Percentiles rank a stretch among this genome's conserved stretches.
Evolutionary conservation across 192 early-diverging fungal genomes (phyloP).

Genomic region (Coemansia sp.): DNA sequence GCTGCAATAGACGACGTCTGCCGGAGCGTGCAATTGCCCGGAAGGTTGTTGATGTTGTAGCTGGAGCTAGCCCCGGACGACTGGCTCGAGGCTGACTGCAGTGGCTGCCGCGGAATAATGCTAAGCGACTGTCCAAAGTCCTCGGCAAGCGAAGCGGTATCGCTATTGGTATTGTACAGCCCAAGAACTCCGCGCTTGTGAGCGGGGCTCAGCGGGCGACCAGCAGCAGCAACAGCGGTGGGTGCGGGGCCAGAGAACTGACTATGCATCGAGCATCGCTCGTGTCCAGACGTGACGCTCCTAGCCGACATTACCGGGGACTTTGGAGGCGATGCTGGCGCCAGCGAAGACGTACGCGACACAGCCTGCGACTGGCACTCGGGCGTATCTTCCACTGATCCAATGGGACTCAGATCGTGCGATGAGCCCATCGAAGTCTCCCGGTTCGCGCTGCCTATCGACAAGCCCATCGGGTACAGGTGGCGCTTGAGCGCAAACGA

Average conservation of each 20-base stretch:
- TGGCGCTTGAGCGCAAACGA: conserved; percentile 38
- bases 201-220: conserved; percentile 33
- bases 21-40: conserved; percentile 19
- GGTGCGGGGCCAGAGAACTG: conserved; percentile 18
- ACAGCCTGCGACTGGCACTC: conserved; percentile 20
- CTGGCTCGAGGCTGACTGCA: conserved; percentile 42
- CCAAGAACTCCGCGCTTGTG: conserved; percentile 48
- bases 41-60: conserved; percentile 32
- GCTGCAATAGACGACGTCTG: conserved; percentile 16
- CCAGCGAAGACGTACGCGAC: conserved; percentile 29
- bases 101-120: conserved; percentile 21
- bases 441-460: conserved; percentile 25
- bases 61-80: conserved; percentile 47
- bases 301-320: conserved; percentile 26
- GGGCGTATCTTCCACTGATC: conserved; percentile 15
- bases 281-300: conserved; percentile 19
- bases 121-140: conserved; percentile 40
- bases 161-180: conserved; percentile 26
- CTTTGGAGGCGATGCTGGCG: conserved; percentile 16
- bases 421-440: conserved; percentile 27
- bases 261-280: conserved; percentile 34
- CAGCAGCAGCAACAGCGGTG: neutral
- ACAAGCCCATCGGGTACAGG: conserved; percentile 51
- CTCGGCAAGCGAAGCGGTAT: conserved; percentile 31
- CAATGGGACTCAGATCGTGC: conserved; percentile 37